phyloP scores from a whole-genome alignment of 2,329 filamentous ascomycete genomes.

The Alternaria gansuensis region DNA sequence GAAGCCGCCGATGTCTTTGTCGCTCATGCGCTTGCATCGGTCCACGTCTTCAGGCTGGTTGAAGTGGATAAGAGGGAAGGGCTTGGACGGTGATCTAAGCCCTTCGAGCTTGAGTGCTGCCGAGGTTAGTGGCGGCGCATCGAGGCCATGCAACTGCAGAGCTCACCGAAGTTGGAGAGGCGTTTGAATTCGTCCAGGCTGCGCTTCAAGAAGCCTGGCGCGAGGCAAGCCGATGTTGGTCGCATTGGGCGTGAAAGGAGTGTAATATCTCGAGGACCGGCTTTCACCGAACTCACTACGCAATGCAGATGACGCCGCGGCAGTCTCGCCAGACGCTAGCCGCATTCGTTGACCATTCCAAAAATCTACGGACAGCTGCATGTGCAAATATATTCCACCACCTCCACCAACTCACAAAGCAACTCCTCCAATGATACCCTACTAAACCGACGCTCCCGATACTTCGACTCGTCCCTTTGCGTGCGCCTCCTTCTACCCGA shows the following conservation, averaged over 20 bases:
- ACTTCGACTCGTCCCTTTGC: background rate
- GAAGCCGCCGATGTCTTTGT: constrained; percentile 85
- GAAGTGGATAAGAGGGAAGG: constrained; percentile 73
- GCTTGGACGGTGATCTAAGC: constrained; percentile 69
- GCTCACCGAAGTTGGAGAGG: constrained; percentile 63
- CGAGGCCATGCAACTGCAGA: constrained; percentile 34
- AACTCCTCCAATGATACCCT: constrained; percentile 12
- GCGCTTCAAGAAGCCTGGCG: constrained; percentile 64
- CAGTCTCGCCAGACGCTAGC: constrained; percentile 29
- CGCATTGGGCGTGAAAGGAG: constrained; percentile 43
- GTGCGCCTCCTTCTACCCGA: constrained; percentile 11
- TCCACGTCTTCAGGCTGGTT: constrained; percentile 56
- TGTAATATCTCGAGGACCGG: background rate
- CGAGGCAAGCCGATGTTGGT: constrained; percentile 47
- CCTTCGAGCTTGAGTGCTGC: constrained; percentile 75
- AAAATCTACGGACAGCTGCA: constrained; percentile 31
- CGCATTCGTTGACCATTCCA: constrained; percentile 24
- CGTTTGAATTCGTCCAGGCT: constrained; percentile 68
- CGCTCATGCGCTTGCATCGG: constrained; percentile 79
- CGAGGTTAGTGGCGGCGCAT: constrained; percentile 41
- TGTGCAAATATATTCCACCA: constrained; percentile 14
- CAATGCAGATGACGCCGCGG: constrained; percentile 30
- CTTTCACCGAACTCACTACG: constrained; percentile 18
- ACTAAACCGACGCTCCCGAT: background rate
- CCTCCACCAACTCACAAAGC: constrained; percentile 4